A percentile compares a stretch with the other conserved stretches of the same genome.
Conservation (phyloP, 345 rosid genomes). For the Acer saccharum region DNA sequence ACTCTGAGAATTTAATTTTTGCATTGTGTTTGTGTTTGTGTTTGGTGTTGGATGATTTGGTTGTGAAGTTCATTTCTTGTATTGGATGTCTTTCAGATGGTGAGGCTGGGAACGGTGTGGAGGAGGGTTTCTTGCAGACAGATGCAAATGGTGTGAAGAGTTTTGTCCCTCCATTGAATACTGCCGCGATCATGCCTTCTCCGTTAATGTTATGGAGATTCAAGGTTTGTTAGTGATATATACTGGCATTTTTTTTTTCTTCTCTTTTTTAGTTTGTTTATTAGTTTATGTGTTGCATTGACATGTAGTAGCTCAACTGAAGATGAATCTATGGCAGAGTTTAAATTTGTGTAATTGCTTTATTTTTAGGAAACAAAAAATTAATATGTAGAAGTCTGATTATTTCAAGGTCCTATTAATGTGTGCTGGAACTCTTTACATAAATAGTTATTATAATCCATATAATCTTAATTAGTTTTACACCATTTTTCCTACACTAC, state of each 20-base stretch:
- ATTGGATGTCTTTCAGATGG: slow-evolving; percentile 34
- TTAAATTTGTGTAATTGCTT: neutral
- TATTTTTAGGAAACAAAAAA: neutral
- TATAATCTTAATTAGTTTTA: neutral
- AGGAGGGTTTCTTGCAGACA: slow-evolving; percentile 47
- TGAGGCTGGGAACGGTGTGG: slow-evolving; percentile 56
- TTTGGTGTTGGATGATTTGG: neutral
- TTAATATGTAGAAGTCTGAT: neutral
- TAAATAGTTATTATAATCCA: too few relatives aligned
- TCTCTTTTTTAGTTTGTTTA: neutral
- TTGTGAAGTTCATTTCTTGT: slow-evolving; percentile 10
- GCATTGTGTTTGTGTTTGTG: neutral
- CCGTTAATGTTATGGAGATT: slow-evolving; percentile 77
- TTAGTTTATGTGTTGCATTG: slow-evolving; percentile 7
- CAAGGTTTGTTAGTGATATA: slow-evolving; percentile 52
- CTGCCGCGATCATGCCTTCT: slow-evolving; percentile 63
- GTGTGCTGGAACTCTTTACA: too few relatives aligned
- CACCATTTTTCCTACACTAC: neutral
- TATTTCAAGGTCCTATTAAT: neutral
- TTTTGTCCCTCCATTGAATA: slow-evolving; percentile 38
- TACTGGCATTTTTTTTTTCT: neutral
- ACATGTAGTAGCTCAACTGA: slow-evolving; percentile 6
- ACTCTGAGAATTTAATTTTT: neutral
- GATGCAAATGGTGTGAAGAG: slow-evolving; percentile 54
- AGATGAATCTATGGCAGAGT: neutral